Base-by-base conservation (phyloP, 352 stramenopile species). In the Globisporangium splendens region DNA sequence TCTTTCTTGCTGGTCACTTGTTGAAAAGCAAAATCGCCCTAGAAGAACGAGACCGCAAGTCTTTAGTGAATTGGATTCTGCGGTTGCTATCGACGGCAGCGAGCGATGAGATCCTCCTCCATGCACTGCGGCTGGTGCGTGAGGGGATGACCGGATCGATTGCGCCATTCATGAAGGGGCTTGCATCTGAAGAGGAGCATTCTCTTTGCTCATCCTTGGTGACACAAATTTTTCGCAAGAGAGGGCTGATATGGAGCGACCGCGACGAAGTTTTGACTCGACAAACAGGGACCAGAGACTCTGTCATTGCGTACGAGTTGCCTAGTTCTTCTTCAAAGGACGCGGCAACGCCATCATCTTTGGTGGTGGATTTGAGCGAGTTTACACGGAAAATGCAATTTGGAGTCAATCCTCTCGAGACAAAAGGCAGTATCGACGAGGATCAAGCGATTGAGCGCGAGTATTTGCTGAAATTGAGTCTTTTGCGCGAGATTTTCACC, bases 1-100 rank as follows among this genome's bases (percentile, higher is more conserved):
- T 93, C 12, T 89, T 93, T 55, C 68, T 93, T 2, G 74, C 83
- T 8, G 75, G 79, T 0, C 73, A 93, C 54, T 50, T 93, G 53
- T 66, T 92, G 6, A 73, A 77, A 59, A 79, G 75, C 21, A 65
- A 79, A 20, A 66, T 78, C 24, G 61, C 81, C 2, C 68, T 81
- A 10, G 80, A 93, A 46, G 65, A 63, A 44, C 62, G 69, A 17
- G 80, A 93, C 35, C 80, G 78, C 14, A 80, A 83, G 20, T 87
- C 77, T 1, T 48, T 91, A 8, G 66, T 83, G 13, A 77, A 69
- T 31, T 91, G 80, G 83, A 73, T 93, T 41, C 62, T 88, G 6
- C 84, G 83, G 39, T 63, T 93, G 8, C 59, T 93, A n/a, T 78
- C 75, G 13, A 81, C 77, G 8, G 64, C 77, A 22, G 71, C 76